Evolutionary conservation across 257 asterid species (phyloP), one percentile per base, ranked within the genome.

Genomic region (Datura wrightii): DNA sequence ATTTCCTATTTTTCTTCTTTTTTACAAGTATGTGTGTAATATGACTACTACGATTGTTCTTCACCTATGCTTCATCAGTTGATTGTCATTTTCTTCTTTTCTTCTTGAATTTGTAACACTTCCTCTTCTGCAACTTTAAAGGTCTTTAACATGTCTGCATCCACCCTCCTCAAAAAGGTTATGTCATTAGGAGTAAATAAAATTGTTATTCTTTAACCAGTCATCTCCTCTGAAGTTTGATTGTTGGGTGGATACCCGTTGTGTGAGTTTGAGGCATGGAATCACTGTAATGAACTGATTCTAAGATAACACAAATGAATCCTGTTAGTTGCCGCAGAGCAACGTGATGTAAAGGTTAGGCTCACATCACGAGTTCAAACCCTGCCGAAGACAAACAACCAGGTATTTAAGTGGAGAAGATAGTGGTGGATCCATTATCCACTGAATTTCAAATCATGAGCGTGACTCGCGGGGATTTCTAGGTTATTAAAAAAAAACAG

Each of bases 181-280:
- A 10, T 4, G 18, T 10, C 18, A n/a, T 46, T 72, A 72, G 4
- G 80, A 72, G 80, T 72, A 9, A 41, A n/a, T 72, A n/a, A 24
- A 24, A n/a, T 34, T 70, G 50, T 8, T 72, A 8, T 9, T 42
- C 18, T 72, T 72, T 44, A n/a, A 72, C 44, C 56, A 44, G 18
- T 44, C 56, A 42, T 44, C 79, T n/a, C 55, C 56, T n/a, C 80
- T 72, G 58, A 72, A n/a, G 54, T 72, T 24, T 10, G 39, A 72
- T 46, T n/a, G 80, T 2, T 71, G 37, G 53, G 9, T 16, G 79
- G 54, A 41, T 70, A 41, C 14, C 37, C 31, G 0, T 2, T 71
- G 41, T 72, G 39, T 72, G 58, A 72, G 80, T n/a, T n/a, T 44
- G 80, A 46, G 14, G 5, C 58, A 72, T 72, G 37, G 55, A 39